Evolutionary conservation across 257 asterid species (phyloP).

Genomic region (Coffea eugenioides): DNA sequence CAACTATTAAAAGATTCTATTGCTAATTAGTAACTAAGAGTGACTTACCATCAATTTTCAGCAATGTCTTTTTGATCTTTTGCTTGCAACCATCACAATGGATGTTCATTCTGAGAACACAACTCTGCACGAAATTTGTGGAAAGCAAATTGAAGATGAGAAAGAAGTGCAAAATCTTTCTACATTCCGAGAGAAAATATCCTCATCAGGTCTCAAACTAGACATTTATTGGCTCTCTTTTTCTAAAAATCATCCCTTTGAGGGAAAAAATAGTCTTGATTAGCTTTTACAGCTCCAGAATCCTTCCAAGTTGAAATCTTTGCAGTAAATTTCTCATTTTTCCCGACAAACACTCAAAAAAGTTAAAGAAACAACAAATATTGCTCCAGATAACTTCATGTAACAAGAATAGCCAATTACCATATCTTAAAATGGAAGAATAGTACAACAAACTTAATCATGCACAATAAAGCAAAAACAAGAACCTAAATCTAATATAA

Average conservation of each 20-base stretch:
- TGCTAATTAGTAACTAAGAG: background rate
- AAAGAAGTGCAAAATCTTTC: background rate
- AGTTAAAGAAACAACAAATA: background rate
- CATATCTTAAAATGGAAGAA: background rate
- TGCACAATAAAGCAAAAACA: background rate
- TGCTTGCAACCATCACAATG: constrained; percentile 74
- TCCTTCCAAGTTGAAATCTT: background rate
- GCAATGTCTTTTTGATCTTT: constrained; percentile 55
- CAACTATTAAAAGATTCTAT: background rate
- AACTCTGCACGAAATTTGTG: constrained; percentile 36
- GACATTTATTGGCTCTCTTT: background rate
- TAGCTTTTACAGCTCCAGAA: background rate
- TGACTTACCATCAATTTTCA: constrained; percentile 57
- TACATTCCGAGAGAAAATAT: background rate
- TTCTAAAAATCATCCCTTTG: background rate
- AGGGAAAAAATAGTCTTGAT: background rate
- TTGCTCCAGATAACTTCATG: background rate
- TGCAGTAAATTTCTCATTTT: background rate
- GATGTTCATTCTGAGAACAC: constrained; percentile 57
- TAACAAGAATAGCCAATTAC: background rate
- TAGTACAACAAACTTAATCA: background rate
- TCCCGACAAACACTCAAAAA: background rate
- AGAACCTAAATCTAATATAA: background rate
- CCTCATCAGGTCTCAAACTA: background rate
- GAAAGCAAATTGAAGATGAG: background rate